These are phyloP conservation scores for Nannizziopsis barbatae DNA, from an alignment of 2,329 filamentous ascomycete species.

Conservation along the genomic window DNA sequence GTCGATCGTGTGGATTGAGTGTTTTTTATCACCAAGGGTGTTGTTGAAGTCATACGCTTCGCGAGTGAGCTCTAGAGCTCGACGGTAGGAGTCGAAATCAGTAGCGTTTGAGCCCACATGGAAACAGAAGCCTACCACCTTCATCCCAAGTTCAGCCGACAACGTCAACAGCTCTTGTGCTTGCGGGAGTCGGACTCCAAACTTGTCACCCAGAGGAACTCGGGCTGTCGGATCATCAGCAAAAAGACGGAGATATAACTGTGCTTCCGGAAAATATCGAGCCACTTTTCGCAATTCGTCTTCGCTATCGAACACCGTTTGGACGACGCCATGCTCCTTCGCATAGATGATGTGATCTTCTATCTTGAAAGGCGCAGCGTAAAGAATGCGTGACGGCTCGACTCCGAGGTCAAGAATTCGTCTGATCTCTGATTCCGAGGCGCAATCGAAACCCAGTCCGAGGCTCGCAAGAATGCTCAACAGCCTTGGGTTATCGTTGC, in stretches of 20 bases:
- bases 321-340: conserved; percentile 13
- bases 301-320: conserved; percentile 23
- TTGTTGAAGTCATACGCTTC: conserved; percentile 8
- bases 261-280: conserved; percentile 15
- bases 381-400: conserved; percentile 20
- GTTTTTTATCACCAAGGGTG: conserved; percentile 5
- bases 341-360: conserved; percentile 18
- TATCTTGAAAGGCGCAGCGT: conserved; percentile 23
- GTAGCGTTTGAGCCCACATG: conserved; percentile 19
- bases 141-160: conserved; percentile 19
- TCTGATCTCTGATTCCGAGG: conserved; percentile 21
- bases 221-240: conserved; percentile 10
- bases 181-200: conserved; percentile 19
- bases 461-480: conserved; percentile 19
- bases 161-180: conserved; percentile 15
- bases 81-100: conserved; percentile 4
- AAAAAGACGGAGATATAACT: conserved; percentile 19
- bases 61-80: conserved; percentile 3
- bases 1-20: conserved; percentile 17
- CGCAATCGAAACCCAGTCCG: conserved; percentile 23
- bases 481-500: conserved; percentile 21
- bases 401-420: conserved; percentile 18
- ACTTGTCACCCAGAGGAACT: conserved; percentile 13
- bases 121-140: conserved; percentile 23
- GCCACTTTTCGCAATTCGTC: conserved; percentile 23